These are phyloP conservation scores for Xanthoconium separans DNA, from an alignment of 1,284 basidiomycete genomes.

Conservation along the genomic window DNA sequence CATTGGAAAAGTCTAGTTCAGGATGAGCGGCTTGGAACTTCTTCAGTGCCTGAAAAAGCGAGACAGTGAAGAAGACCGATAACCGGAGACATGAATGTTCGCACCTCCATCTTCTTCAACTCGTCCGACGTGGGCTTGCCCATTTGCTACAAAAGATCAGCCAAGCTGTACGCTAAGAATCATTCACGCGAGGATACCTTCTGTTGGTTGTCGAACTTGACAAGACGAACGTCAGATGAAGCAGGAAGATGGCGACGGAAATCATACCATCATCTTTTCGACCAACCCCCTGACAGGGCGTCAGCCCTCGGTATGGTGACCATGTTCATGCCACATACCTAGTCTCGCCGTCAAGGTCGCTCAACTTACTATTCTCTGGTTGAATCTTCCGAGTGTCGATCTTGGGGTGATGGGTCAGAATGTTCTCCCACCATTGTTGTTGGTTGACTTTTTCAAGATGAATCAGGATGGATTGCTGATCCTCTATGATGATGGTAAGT, in stretches of 20 bases:
- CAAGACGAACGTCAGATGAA: conserved; percentile 10
- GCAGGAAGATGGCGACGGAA: background rate
- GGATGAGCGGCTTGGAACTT: conserved; percentile 91
- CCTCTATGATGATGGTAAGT: conserved; percentile 55
- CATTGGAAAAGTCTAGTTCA: conserved; percentile 94
- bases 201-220: conserved; percentile 95
- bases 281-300: conserved; percentile 82
- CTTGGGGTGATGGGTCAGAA: conserved; percentile 93
- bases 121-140: conserved; percentile 94
- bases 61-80: background rate
- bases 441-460: conserved; percentile 88
- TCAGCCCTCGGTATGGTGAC: conserved; percentile 3
- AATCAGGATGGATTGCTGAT: conserved; percentile 69
- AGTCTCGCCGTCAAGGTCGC: conserved; percentile 93
- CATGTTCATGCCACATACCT: conserved; percentile 47
- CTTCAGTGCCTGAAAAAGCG: conserved; percentile 62
- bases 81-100: background rate
- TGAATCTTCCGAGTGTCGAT: conserved; percentile 97
- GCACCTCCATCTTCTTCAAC: conserved; percentile 83
- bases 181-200: conserved; percentile 53
- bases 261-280: conserved; percentile 99
- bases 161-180: background rate
- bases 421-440: conserved; percentile 97
- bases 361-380: conserved; percentile 93
- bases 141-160: conserved; percentile 66